phyloP scores from a whole-genome alignment of 352 stramenopile genomes.

The Globisporangium barbulae region DNA sequence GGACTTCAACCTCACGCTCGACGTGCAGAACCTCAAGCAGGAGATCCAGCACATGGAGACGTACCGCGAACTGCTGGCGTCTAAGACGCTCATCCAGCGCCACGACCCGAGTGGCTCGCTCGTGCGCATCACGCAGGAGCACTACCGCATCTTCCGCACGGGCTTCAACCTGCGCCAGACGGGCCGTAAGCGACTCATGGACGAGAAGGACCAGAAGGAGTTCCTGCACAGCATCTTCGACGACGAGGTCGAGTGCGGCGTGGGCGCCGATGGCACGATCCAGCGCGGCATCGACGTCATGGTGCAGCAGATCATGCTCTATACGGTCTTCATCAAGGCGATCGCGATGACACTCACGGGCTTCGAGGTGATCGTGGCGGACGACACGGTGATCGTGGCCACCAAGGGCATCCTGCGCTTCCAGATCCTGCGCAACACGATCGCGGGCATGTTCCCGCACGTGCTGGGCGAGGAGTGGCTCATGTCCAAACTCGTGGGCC shows the following conservation, averaged over 20 bases:
- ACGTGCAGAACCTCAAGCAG: slow-evolving; percentile 36
- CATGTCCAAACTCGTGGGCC: slow-evolving; percentile 34
- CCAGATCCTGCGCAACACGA: slow-evolving; percentile 43
- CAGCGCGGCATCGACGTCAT: slow-evolving; percentile 32
- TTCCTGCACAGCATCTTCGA: slow-evolving; percentile 43
- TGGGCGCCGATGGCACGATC: slow-evolving; percentile 20
- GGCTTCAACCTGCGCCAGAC: slow-evolving; percentile 16
- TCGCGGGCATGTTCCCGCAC: slow-evolving; percentile 43
- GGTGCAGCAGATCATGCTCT: slow-evolving; percentile 38
- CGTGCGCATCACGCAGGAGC: slow-evolving; percentile 22
- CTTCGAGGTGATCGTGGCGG: slow-evolving; percentile 30
- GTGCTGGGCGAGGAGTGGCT: slow-evolving; percentile 36
- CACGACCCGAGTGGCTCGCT: slow-evolving; percentile 28
- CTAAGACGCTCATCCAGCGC: slow-evolving; percentile 21
- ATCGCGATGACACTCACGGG: slow-evolving; percentile 27
- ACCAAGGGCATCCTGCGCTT: slow-evolving; percentile 30
- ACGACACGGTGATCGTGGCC: slow-evolving; percentile 34
- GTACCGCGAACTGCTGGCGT: slow-evolving; percentile 24
- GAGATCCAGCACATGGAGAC: slow-evolving; percentile 31
- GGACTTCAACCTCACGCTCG: slow-evolving; percentile 33
- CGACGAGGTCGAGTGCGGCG: slow-evolving; percentile 23
- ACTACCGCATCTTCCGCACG: slow-evolving; percentile 26
- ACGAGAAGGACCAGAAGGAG: slow-evolving; percentile 24
- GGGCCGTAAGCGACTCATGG: slow-evolving; percentile 18
- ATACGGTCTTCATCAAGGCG: slow-evolving; percentile 41